Evolutionary conservation across 1,284 basidiomycete genomes (phyloP).

Genomic region (Apiotrichum gamsii): DNA sequence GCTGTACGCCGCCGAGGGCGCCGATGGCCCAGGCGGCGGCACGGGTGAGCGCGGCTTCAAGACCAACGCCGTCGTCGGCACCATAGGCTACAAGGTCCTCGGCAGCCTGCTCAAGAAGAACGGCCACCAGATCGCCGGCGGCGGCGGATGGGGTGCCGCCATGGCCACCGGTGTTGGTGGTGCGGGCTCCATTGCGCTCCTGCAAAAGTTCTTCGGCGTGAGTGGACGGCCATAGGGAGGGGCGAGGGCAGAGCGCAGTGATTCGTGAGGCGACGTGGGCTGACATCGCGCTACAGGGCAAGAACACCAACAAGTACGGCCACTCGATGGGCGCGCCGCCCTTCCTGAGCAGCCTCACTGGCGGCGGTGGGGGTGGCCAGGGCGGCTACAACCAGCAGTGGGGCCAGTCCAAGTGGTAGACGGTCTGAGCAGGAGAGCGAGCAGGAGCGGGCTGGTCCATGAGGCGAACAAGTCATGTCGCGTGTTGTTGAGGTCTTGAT

Average conservation of each 20-base stretch:
- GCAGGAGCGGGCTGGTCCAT: too few species aligned
- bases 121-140: not conserved
- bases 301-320: constrained; percentile 13
- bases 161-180: constrained; percentile 1
- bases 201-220: constrained; percentile 5
- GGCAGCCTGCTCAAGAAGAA: constrained; percentile 4
- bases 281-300: constrained; percentile 2
- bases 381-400: too few species aligned
- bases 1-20: constrained; percentile 9
- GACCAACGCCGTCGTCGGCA: constrained; percentile 10
- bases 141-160: not conserved
- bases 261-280: not conserved
- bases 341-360: constrained; percentile 22
- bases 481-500: too few species aligned
- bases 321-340: constrained; percentile 34
- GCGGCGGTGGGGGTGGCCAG: not conserved
- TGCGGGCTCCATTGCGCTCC: constrained; percentile 5
- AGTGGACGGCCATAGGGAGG: not conserved
- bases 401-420: too few species aligned
- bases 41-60: constrained; percentile 16
- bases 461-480: too few species aligned
- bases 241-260: not conserved
- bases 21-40: constrained; percentile 9
- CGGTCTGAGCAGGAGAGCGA: too few species aligned
- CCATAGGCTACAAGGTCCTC: constrained; percentile 10